Evolutionary conservation across 768 basidiomycete genomes (phyloP), one percentile per base, ranked within the genome.

Genomic region (Lactarius pseudohatsudake): DNA sequence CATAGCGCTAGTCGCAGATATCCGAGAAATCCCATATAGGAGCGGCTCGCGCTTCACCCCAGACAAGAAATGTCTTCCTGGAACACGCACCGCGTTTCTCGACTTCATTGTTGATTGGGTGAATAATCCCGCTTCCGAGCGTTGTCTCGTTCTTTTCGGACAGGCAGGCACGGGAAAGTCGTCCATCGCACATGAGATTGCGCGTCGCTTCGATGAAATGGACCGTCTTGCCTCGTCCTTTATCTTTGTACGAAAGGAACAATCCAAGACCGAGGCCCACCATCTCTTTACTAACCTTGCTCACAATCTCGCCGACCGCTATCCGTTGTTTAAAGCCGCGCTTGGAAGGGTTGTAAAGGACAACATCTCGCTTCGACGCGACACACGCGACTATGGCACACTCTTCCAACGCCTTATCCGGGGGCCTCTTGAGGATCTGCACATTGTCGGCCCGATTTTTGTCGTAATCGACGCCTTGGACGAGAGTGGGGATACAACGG

Each of bases 71-170:
- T 34, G 34, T 34, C 34, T 34, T 34, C 34, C 34, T 34, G 56
- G 32, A 57, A 57, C 50, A 2, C 50, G 50, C 22, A 53, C 11
- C 0, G 13, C 22, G 0, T 53, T 53, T 22, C 22, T 53, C 32
- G 56, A 57, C 28, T 57, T 57, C 1, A 57, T 34, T n/a, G 34
- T 36, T 8, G n/a, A 57, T 20, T 57, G 56, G 56, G 56, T 22
- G 4, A 57, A 57, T 11, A 36, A 34, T 34, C 56, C 56, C 11
- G 18, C 22, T 28, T 53, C 50, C 13, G 26, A 26, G 50, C 50
- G 50, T 26, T 5, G 4, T 53, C 58, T 59, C 41, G 41, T 59
- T 9, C 58, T 59, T n/a, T 59, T 59, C 16, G 58, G 58, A 7
- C 40, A 15, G 20, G 58, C 58, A 15, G 50, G 50, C 50, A 53